Base-by-base conservation (phyloP, 305 asterid species). In the Fraxinus paxiana region DNA sequence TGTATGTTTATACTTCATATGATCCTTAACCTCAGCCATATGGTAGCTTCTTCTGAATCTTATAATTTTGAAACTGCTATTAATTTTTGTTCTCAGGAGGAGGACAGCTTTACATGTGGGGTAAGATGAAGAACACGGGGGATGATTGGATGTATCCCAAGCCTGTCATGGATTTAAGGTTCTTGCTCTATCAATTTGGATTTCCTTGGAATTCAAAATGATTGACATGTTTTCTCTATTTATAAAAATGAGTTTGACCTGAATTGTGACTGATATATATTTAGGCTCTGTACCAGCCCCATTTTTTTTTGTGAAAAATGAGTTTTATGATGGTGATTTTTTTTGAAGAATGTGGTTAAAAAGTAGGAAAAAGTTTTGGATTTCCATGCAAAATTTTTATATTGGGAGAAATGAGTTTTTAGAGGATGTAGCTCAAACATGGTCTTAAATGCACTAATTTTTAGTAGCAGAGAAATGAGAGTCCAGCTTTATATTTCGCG, bases 71-170 rank as follows among this genome's bases (percentile, higher is more conserved):
- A 69, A 33, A 10, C 37, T 51, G 73, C 30, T 38, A 69, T 43
- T 46, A 30, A 17, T 71, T 75, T 26, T 34, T 83, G 75, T 48
- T 43, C 81, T 65, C 87, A 96, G 99, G 97, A 76, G 99, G 99
- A 88, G 99, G 99, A 63, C 99, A 96, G 90, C 94, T 96, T 79
- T 96, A 92, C 94, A 96, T 96, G 98, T 96, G 99, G 99, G 99
- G 99, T 78, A 96, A 96, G 84, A 85, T 96, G 78, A 96, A 96
- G 92, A 88, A n/a, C 88, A 87, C 90, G 17, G 99, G 99, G 85
- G 99, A 96, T 87, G 99, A 96, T 79, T 94, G 93, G 97, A 96
- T 96, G 99, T 96, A 96, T 89, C 99, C 99, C 54, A 96, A 96
- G 88, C 97, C 99, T 81, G 92, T 91, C 56, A 86, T 96, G 97